phyloP scores from a whole-genome alignment of 148 eudicot species.

The Nepenthes gracilis region DNA sequence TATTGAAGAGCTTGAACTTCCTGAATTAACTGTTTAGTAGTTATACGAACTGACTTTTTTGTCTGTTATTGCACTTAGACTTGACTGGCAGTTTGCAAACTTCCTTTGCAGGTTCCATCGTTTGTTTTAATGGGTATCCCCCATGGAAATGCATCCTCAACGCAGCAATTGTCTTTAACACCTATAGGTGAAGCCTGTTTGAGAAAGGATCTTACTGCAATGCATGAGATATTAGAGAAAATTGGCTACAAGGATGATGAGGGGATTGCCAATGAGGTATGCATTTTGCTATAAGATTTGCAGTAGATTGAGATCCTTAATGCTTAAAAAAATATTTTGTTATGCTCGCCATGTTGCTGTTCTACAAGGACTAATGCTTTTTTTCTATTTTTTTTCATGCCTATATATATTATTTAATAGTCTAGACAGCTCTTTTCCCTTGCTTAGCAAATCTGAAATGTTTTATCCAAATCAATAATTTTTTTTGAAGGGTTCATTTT shows the following conservation, averaged over 20 bases:
- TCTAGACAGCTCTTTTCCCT: too few relatives aligned
- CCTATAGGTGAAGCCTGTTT: constrained; percentile 60
- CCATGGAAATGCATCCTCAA: constrained; percentile 18
- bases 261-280: constrained; percentile 59
- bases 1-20: not conserved
- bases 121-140: constrained; percentile 44
- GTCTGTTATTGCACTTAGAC: not conserved
- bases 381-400: too few relatives aligned
- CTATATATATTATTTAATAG: too few relatives aligned
- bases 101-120: constrained; percentile 44
- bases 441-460: too few relatives aligned
- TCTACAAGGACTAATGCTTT: too few relatives aligned
- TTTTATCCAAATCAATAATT: too few relatives aligned
- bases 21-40: not conserved
- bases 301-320: not conserved
- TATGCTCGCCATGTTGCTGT: not conserved
- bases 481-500: too few relatives aligned
- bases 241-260: constrained; percentile 67
- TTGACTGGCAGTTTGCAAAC: not conserved
- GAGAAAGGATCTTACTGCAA: constrained; percentile 66
- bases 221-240: constrained; percentile 60
- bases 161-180: constrained; percentile 26
- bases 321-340: not conserved
- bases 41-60: not conserved
- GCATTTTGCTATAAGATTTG: not conserved